Evolutionary conservation across 805 yeast species (phyloP), one percentile per base, ranked within the genome.

Genomic region (Starmerella vaccinii): DNA sequence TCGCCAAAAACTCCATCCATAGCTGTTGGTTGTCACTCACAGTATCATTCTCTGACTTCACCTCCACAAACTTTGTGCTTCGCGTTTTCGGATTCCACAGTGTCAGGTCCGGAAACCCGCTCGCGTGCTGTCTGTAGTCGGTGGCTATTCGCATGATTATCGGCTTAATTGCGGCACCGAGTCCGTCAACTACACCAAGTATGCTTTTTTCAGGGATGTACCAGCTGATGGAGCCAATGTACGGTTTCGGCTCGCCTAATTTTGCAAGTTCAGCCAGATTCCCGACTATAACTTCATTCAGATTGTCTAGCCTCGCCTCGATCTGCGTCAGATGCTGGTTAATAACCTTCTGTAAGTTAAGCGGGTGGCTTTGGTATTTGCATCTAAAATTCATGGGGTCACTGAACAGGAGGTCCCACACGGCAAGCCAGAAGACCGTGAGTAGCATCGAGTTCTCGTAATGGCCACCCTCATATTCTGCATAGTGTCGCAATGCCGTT

Each of bases 71-170:
- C 52, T 57, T 58, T 22, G 63, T 56, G n/a, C 22, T 35, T 5
- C 26, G 16, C 13, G 19, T 16, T 5, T 15, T 37, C 6, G 35
- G n/a, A 27, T 46, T 56, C 67, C 68, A 66, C 19, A 67, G 49
- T 22, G 67, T 65, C 35, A 68, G 52, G 49, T 68, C 72, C 0
- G 71, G 70, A 52, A 65, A 59, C 12, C 72, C 72, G 1, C 66
- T 55, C 6, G 56, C 27, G 39, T 60, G 58, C 30, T 49, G 50
- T 10, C 55, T 32, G 46, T 64, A 65, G 43, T 63, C 57, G 13
- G 46, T 12, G n/a, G 41, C 40, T 1, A 57, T 35, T 19, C 59
- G 46, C 34, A 16, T 26, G 6, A 55, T n/a, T 5, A 60, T 42
- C 3, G 35, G 49, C 18, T 27, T 16, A 9, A 52, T 42, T 2